Evolutionary conservation across 2,329 filamentous ascomycete species (phyloP).

Genomic region (Geosmithia morbida): DNA sequence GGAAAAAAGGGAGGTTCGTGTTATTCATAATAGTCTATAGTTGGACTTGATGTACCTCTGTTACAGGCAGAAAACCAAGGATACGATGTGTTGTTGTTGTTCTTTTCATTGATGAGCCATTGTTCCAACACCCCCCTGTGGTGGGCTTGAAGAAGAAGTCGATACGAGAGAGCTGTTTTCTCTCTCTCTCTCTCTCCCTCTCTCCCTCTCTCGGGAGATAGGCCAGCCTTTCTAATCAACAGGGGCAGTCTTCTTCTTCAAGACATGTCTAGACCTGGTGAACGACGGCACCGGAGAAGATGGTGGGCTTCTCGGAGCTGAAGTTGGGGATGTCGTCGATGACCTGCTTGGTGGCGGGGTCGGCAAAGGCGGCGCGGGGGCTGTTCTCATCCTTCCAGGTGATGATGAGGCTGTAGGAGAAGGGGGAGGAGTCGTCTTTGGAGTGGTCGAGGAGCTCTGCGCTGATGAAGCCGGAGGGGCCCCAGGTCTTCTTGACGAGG

Average conservation of each 20-base stretch:
- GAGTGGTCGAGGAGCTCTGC: not conserved
- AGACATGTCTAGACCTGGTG: not conserved
- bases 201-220: no score
- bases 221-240: no score
- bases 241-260: no score
- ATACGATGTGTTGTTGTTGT: no score
- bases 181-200: no score
- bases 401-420: not conserved
- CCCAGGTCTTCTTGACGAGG: not conserved
- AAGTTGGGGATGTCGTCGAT: not conserved
- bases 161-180: no score
- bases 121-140: no score
- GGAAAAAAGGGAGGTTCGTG: not conserved
- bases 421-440: not conserved
- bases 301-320: not conserved
- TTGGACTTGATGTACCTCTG: not conserved
- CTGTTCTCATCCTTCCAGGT: not conserved
- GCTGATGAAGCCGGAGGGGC: not conserved
- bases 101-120: no score
- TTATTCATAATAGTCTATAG: not conserved
- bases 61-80: not conserved
- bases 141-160: no score
- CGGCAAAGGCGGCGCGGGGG: not conserved
- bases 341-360: not conserved
- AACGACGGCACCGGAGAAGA: not conserved